Conservation (phyloP, 495 filamentous ascomycete genomes). For the Umbilicaria muhlenbergii region DNA sequence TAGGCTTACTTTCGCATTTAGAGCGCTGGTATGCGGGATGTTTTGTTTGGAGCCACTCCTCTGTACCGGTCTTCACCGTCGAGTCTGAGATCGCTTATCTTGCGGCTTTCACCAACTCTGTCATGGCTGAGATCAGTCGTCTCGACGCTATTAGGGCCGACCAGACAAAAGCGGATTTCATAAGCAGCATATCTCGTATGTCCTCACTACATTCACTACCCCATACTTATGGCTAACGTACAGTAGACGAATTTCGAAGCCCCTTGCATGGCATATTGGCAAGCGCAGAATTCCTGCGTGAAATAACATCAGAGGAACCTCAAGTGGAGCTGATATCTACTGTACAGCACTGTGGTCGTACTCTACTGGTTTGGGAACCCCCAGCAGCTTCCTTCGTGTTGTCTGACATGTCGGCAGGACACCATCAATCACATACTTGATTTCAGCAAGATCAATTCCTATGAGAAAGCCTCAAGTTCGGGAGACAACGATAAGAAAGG, state of each 20-base stretch:
- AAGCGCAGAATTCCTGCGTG: constrained; percentile 41
- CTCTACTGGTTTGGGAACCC: constrained; percentile 23
- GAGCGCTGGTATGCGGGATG: too few species aligned
- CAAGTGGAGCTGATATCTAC: constrained; percentile 36
- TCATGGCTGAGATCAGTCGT: constrained; percentile 21
- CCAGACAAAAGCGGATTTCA: constrained; percentile 56
- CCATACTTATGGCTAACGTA: neutral
- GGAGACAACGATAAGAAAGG: neutral
- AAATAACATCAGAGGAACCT: constrained; percentile 28
- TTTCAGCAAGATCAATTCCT: constrained; percentile 37
- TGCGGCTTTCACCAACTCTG: constrained; percentile 1
- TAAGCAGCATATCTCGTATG: constrained; percentile 49
- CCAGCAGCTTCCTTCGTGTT: too few species aligned
- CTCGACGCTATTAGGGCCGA: constrained; percentile 42
- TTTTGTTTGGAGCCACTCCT: too few species aligned
- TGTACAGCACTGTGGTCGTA: constrained; percentile 43
- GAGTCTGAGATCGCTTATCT: neutral
- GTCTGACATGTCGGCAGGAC: constrained; percentile 16
- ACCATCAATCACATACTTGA: constrained; percentile 62
- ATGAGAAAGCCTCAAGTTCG: constrained; percentile 21
- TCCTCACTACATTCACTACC: too few species aligned
- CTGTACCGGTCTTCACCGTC: too few species aligned
- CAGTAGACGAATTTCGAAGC: constrained; percentile 42
- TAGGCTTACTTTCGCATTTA: too few species aligned
- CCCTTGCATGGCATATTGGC: constrained; percentile 49